These are phyloP conservation scores for Castanea crenata DNA, from an alignment of 306 rosid genomes.

Conservation along the genomic window DNA sequence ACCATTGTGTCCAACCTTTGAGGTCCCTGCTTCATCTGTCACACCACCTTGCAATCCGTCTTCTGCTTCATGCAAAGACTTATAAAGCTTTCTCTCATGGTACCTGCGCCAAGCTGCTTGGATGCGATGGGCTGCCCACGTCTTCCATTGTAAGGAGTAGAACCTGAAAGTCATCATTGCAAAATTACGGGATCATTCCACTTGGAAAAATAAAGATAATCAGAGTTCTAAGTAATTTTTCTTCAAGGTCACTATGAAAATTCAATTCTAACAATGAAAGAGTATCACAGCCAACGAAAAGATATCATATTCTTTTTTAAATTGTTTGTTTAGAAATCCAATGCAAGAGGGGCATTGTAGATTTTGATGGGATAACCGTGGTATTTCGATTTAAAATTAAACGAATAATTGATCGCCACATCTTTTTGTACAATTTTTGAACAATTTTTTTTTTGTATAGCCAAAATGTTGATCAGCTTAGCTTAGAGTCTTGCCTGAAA, in stretches of 20 bases:
- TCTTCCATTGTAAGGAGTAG: conserved; percentile 77
- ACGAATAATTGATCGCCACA: no score
- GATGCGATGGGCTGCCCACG: conserved; percentile 68
- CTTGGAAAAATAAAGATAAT: neutral
- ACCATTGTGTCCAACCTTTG: conserved; percentile 26
- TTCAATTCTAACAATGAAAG: no score
- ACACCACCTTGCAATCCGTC: conserved; percentile 41
- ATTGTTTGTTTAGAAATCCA: no score
- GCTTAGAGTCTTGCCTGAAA: conserved; percentile 59
- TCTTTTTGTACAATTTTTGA: neutral
- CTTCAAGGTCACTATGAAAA: no score
- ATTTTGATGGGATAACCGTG: neutral
- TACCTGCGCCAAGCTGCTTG: conserved; percentile 75
- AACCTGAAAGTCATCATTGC: conserved; percentile 36
- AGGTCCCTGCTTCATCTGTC: conserved; percentile 25
- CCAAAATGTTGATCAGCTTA: conserved; percentile 9
- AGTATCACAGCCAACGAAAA: no score
- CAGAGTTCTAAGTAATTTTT: neutral
- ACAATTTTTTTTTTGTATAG: neutral
- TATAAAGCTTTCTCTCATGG: conserved; percentile 48
- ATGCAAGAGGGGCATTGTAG: neutral
- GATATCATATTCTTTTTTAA: no score
- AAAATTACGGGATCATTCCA: neutral
- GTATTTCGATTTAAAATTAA: no score
- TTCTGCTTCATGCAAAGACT: conserved; percentile 31